Evolutionary conservation across 2,329 filamentous ascomycete genomes (phyloP).

Genomic region (Aspergillus costaricaensis): DNA sequence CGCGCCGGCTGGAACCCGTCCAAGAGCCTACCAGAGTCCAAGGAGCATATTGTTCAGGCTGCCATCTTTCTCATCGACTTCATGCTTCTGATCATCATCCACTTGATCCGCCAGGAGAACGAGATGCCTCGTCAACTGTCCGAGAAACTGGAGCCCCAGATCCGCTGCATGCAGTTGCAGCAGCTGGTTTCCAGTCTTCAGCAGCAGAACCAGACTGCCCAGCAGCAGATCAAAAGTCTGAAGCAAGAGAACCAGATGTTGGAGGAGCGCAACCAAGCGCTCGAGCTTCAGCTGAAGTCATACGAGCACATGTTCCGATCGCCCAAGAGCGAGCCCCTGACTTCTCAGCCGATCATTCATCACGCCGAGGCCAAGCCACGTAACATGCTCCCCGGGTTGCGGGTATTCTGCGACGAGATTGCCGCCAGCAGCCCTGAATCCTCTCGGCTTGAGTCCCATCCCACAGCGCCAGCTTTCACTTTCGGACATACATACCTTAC

Average conservation of each 20-base stretch:
- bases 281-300: conserved; percentile 42
- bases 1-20: conserved; percentile 44
- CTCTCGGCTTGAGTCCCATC: conserved; percentile 25
- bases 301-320: conserved; percentile 43
- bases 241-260: conserved; percentile 41
- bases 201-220: conserved; percentile 38
- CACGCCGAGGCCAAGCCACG: conserved; percentile 34
- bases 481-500: conserved; percentile 33
- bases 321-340: conserved; percentile 35
- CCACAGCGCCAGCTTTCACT: conserved; percentile 30
- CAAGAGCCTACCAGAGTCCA: conserved; percentile 44
- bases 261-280: conserved; percentile 38
- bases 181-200: conserved; percentile 37
- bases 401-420: conserved; percentile 40
- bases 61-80: conserved; percentile 43
- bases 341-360: conserved; percentile 28
- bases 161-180: conserved; percentile 44
- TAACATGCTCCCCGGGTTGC: conserved; percentile 38
- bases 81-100: conserved; percentile 40
- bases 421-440: conserved; percentile 28
- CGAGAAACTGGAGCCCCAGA: conserved; percentile 41
- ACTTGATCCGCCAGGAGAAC: conserved; percentile 39
- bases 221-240: conserved; percentile 36
- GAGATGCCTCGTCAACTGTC: conserved; percentile 38
- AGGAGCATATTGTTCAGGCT: conserved; percentile 44